Base-by-base conservation (phyloP, 2,329 filamentous ascomycete species). In the Colletotrichum incanum region DNA sequence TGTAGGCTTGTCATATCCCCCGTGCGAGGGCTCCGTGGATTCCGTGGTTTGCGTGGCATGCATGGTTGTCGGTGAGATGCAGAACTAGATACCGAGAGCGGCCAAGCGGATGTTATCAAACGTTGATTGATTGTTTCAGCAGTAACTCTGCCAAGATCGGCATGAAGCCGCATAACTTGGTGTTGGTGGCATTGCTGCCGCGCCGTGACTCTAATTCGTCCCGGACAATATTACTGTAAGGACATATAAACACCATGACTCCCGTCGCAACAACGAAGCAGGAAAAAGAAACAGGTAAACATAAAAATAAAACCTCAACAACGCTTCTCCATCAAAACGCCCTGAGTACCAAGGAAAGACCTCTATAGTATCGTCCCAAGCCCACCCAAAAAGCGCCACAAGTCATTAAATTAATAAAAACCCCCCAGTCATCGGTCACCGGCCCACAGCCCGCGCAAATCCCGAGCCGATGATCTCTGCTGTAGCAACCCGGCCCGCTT, bases 161-260 rank as follows among this genome's bases (percentile, higher is more conserved):
- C 52, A 28, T 65, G 34, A 26, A n/a, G 23, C 20, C 49, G 31
- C 64, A 43, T 34, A 37, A 14, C 16, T 45, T 52, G 20, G 43
- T 59, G 43, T 41, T 20, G 60, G 28, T 39, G 67, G 45, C 52
- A 65, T 70, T 37, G 67, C 67, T 65, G 67, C 67, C 67, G 5
- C 9, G 34, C 58, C 23, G 26, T 47, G 34, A 34, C 45, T 62
- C 20, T 65, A 50, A 18, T 50, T n/a, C 23, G 23, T 37, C 55
- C 54, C 50, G 52, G 52, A 23, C 5, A 34, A 45, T 54, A 39
- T 59, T 43, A 54, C 58, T 37, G 20, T 50, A 37, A 31, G 12
- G 12, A 28, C 23, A 20, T 52, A 20, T 41, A 49, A 58, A 64
- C 37, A 47, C 66, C 66, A 28, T 54, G 39, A 58, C 66, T 68